Base-by-base conservation (phyloP, 768 basidiomycete genomes). In the Clavulina sp. region DNA sequence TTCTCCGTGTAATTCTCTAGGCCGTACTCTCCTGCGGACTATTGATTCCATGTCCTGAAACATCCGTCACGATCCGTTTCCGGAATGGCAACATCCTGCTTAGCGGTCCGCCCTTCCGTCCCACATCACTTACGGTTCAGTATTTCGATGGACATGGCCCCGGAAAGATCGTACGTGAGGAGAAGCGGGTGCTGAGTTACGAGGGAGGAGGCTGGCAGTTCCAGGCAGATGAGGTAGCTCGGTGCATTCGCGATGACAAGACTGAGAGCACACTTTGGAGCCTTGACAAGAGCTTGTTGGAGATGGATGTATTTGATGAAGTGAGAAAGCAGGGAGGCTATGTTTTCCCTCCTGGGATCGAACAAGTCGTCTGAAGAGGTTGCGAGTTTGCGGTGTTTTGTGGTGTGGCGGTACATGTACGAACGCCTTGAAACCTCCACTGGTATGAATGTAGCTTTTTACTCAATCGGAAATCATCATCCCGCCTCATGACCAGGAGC, bases 291-390 rank as follows among this genome's bases (percentile, higher is more conserved):
- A 88, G 81, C 60, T 59, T 83, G 58, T 58, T 89, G 55, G 76
- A 81, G 56, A 89, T 89, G 80, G 69, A 76, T 29, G 76, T 88
- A 50, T 89, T 93, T 59, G 89, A 92, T 60, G 76, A 82, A 72
- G 76, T 80, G 44, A 74, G 80, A 50, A 72, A 70, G 52, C 81
- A 83, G 59, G 81, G 83, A 7, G 71, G 69, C 16, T 85, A 83
- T 57, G 61, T 62, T 9, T 68, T 83, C 53, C 80, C 81, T 41
- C 65, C 68, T 3, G 80, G 78, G 19, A 72, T 81, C 2, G 81
- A 84, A 60, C 72, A 73, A 57, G 69, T 75, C 18, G 31, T 57
- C 9, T 60, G 54, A 43, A 50, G 30, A 53, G n/a, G 49, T 19
- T 7, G 7, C 34, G 34, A 7, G 34, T 7, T 19, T 38, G 34